Percentiles rank a stretch among this genome's conserved stretches.
Evolutionary conservation across 2,329 filamentous ascomycete genomes (phyloP).

Genomic region (Ophiosphaerella narmari): DNA sequence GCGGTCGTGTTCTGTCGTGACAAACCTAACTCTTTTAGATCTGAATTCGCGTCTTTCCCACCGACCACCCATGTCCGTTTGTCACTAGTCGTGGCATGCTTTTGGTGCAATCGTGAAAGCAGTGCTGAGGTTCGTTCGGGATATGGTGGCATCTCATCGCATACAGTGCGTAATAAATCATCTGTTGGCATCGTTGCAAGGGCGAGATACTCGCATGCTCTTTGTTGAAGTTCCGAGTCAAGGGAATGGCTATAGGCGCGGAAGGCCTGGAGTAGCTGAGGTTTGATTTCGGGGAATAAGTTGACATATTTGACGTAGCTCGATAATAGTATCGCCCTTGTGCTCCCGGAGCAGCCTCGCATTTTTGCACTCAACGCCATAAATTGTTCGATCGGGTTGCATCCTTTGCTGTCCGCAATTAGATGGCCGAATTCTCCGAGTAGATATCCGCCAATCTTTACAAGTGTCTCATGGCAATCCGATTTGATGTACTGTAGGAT

Average conservation of each 20-base stretch:
- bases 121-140: conserved; percentile 92
- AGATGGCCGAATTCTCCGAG: conserved; percentile 96
- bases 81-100: conserved; percentile 89
- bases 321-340: conserved; percentile 90
- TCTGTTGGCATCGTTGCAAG: conserved; percentile 86
- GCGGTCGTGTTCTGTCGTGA: conserved; percentile 66
- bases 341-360: conserved; percentile 83
- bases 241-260: conserved; percentile 90
- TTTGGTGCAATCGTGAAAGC: conserved; percentile 89
- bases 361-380: conserved; percentile 90
- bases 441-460: conserved; percentile 97
- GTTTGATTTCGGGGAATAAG: conserved; percentile 97
- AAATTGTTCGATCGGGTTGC: conserved; percentile 97
- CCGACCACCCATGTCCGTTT: conserved; percentile 98
- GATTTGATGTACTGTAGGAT: conserved; percentile 93
- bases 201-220: conserved; percentile 92
- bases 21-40: conserved; percentile 77
- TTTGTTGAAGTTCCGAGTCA: conserved; percentile 92
- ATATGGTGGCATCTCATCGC: conserved; percentile 98
- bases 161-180: conserved; percentile 88
- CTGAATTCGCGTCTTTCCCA: conserved; percentile 88
- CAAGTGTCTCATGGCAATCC: conserved; percentile 92
- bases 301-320: conserved; percentile 98
- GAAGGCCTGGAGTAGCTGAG: conserved; percentile 89
- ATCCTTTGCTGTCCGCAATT: conserved; percentile 87